phyloP scores from a whole-genome alignment of 2,329 filamentous ascomycete species.

The Penicillium sp. region DNA sequence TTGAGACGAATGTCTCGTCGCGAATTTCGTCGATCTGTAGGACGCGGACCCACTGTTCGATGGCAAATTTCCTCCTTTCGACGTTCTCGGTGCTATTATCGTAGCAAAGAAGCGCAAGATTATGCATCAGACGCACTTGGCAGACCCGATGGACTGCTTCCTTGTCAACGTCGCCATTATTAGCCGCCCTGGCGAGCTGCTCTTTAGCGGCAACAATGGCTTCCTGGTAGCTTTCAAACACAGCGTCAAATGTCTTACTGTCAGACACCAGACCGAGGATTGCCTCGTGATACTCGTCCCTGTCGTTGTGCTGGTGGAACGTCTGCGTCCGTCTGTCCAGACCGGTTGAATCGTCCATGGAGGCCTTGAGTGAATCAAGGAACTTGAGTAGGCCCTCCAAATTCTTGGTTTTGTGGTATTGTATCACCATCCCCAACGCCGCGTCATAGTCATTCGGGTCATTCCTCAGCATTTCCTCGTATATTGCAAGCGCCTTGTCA shows the following conservation, averaged over 20 bases:
- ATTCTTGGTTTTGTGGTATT: constrained; percentile 8
- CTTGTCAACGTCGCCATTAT: not conserved
- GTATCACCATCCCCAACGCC: not conserved
- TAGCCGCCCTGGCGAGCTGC: not conserved
- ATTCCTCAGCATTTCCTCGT: constrained; percentile 9
- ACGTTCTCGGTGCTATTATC: not conserved
- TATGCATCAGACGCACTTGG: constrained; percentile 6
- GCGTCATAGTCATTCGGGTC: constrained; percentile 11
- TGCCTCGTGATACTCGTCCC: constrained; percentile 3
- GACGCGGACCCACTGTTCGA: constrained; percentile 7
- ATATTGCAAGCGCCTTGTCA: constrained; percentile 9
- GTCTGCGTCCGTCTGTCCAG: constrained; percentile 5
- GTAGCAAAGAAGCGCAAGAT: constrained; percentile 9
- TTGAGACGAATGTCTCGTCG: not conserved
- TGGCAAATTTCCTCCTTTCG: constrained; percentile 4
- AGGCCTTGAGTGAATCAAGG: constrained; percentile 14
- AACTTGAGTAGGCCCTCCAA: constrained; percentile 13
- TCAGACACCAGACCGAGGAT: not conserved
- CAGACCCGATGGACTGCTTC: not conserved
- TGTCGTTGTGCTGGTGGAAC: constrained; percentile 7
- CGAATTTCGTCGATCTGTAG: constrained; percentile 4
- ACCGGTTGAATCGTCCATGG: constrained; percentile 7
- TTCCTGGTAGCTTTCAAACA: constrained; percentile 7
- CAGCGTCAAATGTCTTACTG: not conserved
- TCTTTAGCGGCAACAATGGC: constrained; percentile 5